These are phyloP conservation scores for Plasmopara halstedii DNA, from an alignment of 352 stramenopile species.

Conservation along the genomic window DNA sequence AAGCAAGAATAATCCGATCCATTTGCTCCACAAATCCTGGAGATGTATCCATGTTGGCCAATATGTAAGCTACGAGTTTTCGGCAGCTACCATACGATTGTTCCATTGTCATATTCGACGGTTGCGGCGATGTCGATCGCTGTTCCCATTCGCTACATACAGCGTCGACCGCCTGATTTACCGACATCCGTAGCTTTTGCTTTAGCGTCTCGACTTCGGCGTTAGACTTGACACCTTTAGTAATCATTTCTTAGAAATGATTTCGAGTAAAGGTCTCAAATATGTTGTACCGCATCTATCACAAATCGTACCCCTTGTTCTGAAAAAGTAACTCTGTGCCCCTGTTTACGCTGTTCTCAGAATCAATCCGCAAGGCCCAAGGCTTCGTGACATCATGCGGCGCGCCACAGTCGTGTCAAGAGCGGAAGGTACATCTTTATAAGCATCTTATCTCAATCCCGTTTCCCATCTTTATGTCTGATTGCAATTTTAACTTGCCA, in stretches of 20 bases:
- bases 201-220: slow-evolving; percentile 12
- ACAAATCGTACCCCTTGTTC: background rate
- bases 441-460: background rate
- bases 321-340: background rate
- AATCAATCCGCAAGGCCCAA: slow-evolving; percentile 9
- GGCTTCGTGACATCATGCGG: slow-evolving; percentile 23
- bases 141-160: no score
- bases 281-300: background rate
- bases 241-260: background rate
- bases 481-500: slow-evolving; percentile 1
- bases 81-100: slow-evolving; percentile 38
- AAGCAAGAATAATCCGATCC: slow-evolving; percentile 63
- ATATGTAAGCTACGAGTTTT: slow-evolving; percentile 45
- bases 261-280: no score
- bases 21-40: slow-evolving; percentile 34
- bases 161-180: no score
- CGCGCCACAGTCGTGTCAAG: slow-evolving; percentile 12
- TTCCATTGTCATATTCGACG: no score
- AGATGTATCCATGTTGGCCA: slow-evolving; percentile 55
- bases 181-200: no score
- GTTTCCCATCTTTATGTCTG: background rate
- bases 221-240: background rate
- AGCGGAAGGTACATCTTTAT: slow-evolving; percentile 13
- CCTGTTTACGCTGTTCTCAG: slow-evolving; percentile 11
- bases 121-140: no score